Evolutionary conservation across 441 rosid species (phyloP).

Genomic region (Syzygium malaccense): DNA sequence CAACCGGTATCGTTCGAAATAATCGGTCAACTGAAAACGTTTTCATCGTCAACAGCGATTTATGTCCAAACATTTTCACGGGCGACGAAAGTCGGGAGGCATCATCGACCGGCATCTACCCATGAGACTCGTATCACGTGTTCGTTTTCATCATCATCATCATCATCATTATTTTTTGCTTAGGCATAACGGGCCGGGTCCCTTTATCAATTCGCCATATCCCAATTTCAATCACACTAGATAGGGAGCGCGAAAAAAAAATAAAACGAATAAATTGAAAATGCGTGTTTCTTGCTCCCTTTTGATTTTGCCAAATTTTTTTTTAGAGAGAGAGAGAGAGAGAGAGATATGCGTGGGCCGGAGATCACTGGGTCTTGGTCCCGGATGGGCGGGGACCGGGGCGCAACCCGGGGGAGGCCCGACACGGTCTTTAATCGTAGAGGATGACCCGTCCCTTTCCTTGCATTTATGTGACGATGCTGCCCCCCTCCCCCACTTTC

Average conservation of each 20-base stretch:
- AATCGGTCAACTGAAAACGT: background rate
- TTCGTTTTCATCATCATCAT: background rate
- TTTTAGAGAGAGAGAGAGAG: background rate
- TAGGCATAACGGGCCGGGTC: accelerated
- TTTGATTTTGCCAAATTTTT: no score
- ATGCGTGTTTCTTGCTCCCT: no score
- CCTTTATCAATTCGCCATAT: background rate
- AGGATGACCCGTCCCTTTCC: constrained; percentile 26
- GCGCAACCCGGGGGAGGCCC: constrained; percentile 6
- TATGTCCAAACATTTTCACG: background rate
- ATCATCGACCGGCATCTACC: background rate
- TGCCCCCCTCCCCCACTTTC: background rate
- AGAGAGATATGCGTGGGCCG: background rate
- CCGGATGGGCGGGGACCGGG: constrained; percentile 22
- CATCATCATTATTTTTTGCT: accelerated
- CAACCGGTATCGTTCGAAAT: accelerated
- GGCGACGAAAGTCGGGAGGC: background rate
- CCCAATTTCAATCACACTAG: background rate
- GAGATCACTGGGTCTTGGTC: constrained; percentile 1
- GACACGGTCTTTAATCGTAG: constrained; percentile 12
- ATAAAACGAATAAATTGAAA: no score
- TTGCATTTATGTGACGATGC: constrained; percentile 14
- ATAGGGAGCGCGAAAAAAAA: background rate
- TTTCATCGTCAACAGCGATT: accelerated
- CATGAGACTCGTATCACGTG: background rate